phyloP scores from a whole-genome alignment of 495 filamentous ascomycete genomes.

The Talaromyces proteolyticus region DNA sequence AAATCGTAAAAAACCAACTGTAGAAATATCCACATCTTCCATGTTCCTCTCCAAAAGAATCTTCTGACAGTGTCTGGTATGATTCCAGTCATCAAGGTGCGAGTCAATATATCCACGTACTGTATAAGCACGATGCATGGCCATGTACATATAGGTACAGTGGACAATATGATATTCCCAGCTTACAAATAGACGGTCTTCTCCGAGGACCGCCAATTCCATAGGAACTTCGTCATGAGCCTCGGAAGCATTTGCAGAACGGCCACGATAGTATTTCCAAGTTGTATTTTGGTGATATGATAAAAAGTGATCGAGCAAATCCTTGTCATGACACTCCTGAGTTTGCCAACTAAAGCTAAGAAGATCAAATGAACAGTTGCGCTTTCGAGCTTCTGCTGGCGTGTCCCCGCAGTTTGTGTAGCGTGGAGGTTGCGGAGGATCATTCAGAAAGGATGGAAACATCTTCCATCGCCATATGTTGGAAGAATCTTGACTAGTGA shows the following conservation, averaged over 20 bases:
- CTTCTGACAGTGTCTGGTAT: constrained; percentile 20
- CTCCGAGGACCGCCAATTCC: constrained; percentile 7
- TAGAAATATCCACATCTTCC: neutral
- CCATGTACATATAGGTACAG: constrained; percentile 27
- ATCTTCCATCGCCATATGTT: neutral
- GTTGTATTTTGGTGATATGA: neutral
- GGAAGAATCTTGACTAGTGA: neutral
- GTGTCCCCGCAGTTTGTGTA: constrained; percentile 4
- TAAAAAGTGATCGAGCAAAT: neutral
- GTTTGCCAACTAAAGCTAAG: constrained; percentile 11
- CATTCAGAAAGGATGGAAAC: neutral
- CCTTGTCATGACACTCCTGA: constrained; percentile 1
- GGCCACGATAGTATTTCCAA: neutral
- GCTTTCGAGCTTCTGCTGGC: constrained; percentile 8
- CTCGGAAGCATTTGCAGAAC: neutral
- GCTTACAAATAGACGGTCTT: constrained; percentile 18
- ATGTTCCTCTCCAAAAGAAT: constrained; percentile 11
- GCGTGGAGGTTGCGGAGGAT: neutral
- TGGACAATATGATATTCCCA: constrained; percentile 27
- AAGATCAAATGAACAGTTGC: constrained; percentile 10
- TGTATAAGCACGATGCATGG: constrained; percentile 20
- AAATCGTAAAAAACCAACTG: neutral
- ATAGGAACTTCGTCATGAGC: constrained; percentile 1
- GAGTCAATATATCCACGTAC: constrained; percentile 9
- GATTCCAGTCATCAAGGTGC: constrained; percentile 13